Evolutionary conservation across 2,329 filamentous ascomycete genomes (phyloP).

Genomic region (Trichoderma lentiforme): DNA sequence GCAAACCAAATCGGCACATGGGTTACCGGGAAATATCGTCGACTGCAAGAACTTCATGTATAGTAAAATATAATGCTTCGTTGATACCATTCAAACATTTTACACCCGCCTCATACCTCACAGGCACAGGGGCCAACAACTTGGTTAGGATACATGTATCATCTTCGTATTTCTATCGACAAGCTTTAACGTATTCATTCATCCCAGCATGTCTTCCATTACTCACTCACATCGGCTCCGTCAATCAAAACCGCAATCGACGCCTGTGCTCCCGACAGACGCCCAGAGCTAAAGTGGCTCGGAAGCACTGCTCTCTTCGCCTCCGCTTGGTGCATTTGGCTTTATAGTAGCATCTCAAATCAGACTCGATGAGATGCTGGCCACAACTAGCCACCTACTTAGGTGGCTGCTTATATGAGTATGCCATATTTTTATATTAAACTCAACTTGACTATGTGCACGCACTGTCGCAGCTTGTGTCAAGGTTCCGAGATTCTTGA

Average conservation of each 20-base stretch:
- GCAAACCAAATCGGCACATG: background rate
- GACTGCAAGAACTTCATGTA: background rate
- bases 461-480: background rate
- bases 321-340: background rate
- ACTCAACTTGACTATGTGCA: background rate
- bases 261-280: background rate
- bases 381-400: background rate
- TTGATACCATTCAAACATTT: background rate
- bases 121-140: background rate
- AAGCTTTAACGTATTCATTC: background rate
- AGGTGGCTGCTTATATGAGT: background rate
- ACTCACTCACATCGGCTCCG: background rate
- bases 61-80: background rate
- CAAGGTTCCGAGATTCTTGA: background rate
- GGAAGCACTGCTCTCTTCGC: background rate
- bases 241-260: background rate
- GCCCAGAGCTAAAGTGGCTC: background rate
- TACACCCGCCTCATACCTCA: background rate
- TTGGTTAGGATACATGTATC: background rate
- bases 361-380: background rate
- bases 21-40: background rate
- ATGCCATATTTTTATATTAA: background rate
- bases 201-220: background rate
- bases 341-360: background rate
- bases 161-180: background rate